Conservation (phyloP, 1,284 basidiomycete species). For the Trametes hirsuta region DNA sequence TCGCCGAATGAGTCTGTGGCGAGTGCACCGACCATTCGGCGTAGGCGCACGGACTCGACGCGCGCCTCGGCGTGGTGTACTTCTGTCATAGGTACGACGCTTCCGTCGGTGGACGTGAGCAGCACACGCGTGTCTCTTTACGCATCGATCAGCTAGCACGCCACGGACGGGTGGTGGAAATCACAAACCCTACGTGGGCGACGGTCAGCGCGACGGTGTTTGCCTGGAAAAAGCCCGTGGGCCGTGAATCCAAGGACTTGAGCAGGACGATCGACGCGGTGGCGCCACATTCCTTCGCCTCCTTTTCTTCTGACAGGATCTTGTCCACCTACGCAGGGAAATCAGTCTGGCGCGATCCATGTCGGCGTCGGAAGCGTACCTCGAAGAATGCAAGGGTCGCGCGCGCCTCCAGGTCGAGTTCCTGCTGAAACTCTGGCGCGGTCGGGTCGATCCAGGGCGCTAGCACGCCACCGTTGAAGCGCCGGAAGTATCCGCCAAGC, state of each 20-base stretch:
- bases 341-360: no score
- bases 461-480: constrained; percentile 81
- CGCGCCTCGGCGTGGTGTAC: constrained; percentile 92
- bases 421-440: constrained; percentile 43
- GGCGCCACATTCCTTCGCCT: constrained; percentile 77
- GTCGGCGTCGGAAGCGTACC: constrained; percentile 44
- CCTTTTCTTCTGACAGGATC: constrained; percentile 60
- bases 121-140: constrained; percentile 87
- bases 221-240: constrained; percentile 79
- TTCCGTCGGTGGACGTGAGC: constrained; percentile 76
- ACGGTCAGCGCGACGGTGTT: constrained; percentile 76
- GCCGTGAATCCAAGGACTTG: constrained; percentile 80
- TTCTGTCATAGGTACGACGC: constrained; percentile 85
- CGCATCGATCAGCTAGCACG: neutral
- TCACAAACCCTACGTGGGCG: constrained; percentile 86
- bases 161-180: neutral
- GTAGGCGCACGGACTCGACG: constrained; percentile 82
- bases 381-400: constrained; percentile 86
- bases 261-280: constrained; percentile 90
- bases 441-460: constrained; percentile 61
- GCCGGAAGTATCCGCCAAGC: constrained; percentile 86
- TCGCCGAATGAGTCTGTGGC: constrained; percentile 97
- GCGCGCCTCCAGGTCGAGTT: constrained; percentile 81
- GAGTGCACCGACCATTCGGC: constrained; percentile 89
- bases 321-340: constrained; percentile 54